Base-by-base conservation (phyloP, 768 basidiomycete species). In the Exidia glandulosa region DNA sequence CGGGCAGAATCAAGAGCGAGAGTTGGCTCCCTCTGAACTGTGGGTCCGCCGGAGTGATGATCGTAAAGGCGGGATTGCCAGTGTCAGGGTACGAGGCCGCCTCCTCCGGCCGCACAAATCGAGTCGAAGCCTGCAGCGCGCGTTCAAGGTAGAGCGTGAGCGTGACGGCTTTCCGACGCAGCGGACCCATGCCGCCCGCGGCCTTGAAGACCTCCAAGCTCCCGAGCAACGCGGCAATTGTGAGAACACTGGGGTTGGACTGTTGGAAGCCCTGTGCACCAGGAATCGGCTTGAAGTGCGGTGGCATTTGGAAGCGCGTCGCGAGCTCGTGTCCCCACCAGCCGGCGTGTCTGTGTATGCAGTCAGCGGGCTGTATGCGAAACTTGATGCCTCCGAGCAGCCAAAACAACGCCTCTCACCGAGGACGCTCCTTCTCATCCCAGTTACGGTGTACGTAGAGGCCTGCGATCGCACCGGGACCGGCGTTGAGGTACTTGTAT, bases 221-320 rank as follows among this genome's bases (percentile, higher is more conserved):
- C 2, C 94, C 91, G 14, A 93, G 78, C 19, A 98, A 79, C 4
- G 93, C 81, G 56, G 86, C 88, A 3, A 87, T 79, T 33, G 84
- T 80, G 62, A 98, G 76, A 34, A 90, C 84, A 59, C 85, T 87
- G 9, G 96, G 94, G 74, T 97, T 98, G 37, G 94, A 97, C 71
- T 95, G 88, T 69, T 96, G 94, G 74, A 89, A 97, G 45, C 94
- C 94, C 71, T 92, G 88, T 1, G 96, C 96, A 59, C 96, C 96
- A 23, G 78, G 79, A 63, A 90, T 88, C 9, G 94, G 87, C 55
- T 81, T 81, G 74, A 96, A 99, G 57, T 68, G 76, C 13, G 86
- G 77, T 30, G 88, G 86, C 95, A 98, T 98, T 59, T 80, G 75
- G 76, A 99, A 98, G 32, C 96, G 86, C 37, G 93, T 94, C 58